phyloP scores from a whole-genome alignment of 345 rosid genomes.

The Rhizophora apiculata region DNA sequence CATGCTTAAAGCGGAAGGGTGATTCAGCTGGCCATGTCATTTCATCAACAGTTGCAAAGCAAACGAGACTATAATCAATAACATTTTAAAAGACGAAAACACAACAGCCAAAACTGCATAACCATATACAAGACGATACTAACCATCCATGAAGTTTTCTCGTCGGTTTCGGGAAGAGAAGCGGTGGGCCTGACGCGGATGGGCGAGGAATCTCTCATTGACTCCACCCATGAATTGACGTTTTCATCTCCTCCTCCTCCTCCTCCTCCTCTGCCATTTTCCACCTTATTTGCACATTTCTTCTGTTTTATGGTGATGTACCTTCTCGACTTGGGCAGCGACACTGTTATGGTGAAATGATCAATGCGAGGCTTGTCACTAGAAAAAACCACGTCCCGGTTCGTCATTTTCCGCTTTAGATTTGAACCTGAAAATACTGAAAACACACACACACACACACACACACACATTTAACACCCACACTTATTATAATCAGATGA shows the following conservation, averaged over 20 bases:
- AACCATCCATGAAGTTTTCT: constrained; percentile 63
- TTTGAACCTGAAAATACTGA: neutral
- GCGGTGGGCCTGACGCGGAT: constrained; percentile 54
- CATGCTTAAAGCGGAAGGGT: constrained; percentile 82
- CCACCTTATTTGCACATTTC: neutral
- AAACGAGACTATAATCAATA: neutral
- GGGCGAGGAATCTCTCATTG: constrained; percentile 90
- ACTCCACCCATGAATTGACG: constrained; percentile 69
- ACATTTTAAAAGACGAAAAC: neutral
- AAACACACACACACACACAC: neutral
- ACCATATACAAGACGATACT: constrained; percentile 4
- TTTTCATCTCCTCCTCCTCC: constrained; percentile 33
- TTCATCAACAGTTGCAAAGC: neutral
- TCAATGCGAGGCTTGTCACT: constrained; percentile 3
- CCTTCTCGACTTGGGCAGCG: constrained; percentile 5
- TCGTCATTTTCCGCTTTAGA: constrained; percentile 16
- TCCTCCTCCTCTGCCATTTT: constrained; percentile 15
- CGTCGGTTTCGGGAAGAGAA: constrained; percentile 32
- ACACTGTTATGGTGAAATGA: constrained; percentile 6
- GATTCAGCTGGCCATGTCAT: constrained; percentile 37
- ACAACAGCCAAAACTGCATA: neutral
- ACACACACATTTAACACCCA: too few relatives aligned
- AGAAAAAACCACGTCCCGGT: constrained; percentile 19
- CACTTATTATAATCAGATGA: too few relatives aligned
- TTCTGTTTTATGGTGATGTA: constrained; percentile 4